A percentile compares a stretch with the other conserved stretches of the same genome.
Evolutionary conservation across 352 stramenopile genomes (phyloP).

Genomic region (Pythium coloratum): DNA sequence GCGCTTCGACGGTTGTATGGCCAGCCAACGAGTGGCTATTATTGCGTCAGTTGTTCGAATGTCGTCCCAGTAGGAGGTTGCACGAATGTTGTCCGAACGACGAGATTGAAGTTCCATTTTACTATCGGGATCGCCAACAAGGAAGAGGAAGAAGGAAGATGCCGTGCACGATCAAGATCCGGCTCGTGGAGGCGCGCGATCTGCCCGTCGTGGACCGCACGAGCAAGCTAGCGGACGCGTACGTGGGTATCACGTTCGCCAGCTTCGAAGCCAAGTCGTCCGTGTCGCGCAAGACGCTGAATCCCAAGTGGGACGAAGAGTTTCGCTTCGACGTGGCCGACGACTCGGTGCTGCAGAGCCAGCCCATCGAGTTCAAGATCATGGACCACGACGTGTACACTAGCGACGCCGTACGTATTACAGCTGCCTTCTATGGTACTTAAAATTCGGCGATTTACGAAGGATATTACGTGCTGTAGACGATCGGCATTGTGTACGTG

Average conservation of each 20-base stretch:
- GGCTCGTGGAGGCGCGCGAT: constrained; percentile 85
- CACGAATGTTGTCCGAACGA: constrained; percentile 16
- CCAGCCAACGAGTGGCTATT: not conserved
- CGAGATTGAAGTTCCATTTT: not conserved
- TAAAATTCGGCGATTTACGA: too few relatives aligned
- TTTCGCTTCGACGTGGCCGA: constrained; percentile 98
- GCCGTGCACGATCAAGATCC: constrained; percentile 92
- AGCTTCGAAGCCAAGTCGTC: constrained; percentile 88
- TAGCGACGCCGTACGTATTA: constrained; percentile 66
- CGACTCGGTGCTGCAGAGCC: constrained; percentile 97
- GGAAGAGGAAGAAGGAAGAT: constrained; percentile 36
- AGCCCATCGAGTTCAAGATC: constrained; percentile 97
- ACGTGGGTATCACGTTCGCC: constrained; percentile 87
- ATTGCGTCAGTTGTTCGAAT: not conserved
- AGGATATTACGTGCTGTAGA: constrained; percentile 27
- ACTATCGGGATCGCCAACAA: too few relatives aligned
- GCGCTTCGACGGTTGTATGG: too few relatives aligned
- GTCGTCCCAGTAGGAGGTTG: not conserved
- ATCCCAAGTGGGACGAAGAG: constrained; percentile 98
- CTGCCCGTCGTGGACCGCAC: constrained; percentile 86
- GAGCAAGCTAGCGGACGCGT: constrained; percentile 82
- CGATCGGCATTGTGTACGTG: constrained; percentile 97
- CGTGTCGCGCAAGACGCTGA: constrained; percentile 91
- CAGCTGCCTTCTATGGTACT: too few relatives aligned
- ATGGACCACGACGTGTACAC: constrained; percentile 96